Evolutionary conservation across 495 filamentous ascomycete species (phyloP), one percentile per base, ranked within the genome.

Genomic region (Penicillium diatomitis): DNA sequence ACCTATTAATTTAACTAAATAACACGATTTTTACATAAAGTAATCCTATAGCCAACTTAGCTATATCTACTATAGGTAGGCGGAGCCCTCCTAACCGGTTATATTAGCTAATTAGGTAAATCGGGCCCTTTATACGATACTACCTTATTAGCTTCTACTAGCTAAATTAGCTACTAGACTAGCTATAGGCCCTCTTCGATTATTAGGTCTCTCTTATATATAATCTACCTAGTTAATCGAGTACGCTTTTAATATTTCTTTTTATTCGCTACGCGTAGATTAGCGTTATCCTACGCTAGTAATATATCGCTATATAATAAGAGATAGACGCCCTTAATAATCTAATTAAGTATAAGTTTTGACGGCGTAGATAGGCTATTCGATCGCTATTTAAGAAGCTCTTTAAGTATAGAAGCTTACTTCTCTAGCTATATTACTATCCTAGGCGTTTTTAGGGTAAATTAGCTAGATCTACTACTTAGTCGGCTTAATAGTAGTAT

Each of bases 301-400:
- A 46, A 7, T 51, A 20, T 36, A 45, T 8, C 6, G 28, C 29
- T 34, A 27, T 20, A 3, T 9, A 35, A 32, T 36, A 8, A n/a
- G n/a, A n/a, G n/a, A n/a, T n/a, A n/a, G n/a, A n/a, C n/a, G 34
- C 42, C 42, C 12, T 51, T 46, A 7, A 46, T 41, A 28, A 46
- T 32, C 20, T 41, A 20, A 40, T 46, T 27, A 40, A 51, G 1
- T 4, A 42, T 4, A 10, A 9, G 8, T 37, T 34, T 10, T 8
- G 7, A 10, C 11, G 7, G 48, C 2, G 2, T 39, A n/a, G 33
- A n/a, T 6, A 36, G 48, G 32, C 48, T 50, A 7, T 29, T 30
- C 4, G 41, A 50, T n/a, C 41, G 41, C 6, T 33, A 7, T 6
- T 27, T 37, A 33, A 50, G 5, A 12, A 45, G 30, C 4, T 10